These are phyloP conservation scores for Malassezia caprae DNA, from an alignment of 1,284 basidiomycete genomes.

Conservation along the genomic window DNA sequence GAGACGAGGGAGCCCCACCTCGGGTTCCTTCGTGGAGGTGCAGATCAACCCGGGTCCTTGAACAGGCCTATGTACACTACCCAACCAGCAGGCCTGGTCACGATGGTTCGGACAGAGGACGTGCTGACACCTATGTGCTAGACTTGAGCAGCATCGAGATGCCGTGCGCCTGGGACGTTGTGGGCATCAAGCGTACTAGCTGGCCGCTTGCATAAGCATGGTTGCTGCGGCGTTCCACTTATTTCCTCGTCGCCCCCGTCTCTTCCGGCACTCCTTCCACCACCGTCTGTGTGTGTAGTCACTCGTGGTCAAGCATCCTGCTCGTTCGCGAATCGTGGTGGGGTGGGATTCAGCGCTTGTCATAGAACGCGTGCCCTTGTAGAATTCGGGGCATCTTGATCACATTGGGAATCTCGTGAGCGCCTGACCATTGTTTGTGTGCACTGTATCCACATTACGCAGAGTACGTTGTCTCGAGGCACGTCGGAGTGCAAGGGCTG, in stretches of 20 bases:
- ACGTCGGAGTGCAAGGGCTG: not conserved
- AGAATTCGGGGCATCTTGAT: slow-evolving; percentile 1
- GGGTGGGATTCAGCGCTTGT: slow-evolving; percentile 3
- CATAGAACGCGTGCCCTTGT: slow-evolving; percentile 11
- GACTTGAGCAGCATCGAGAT: not conserved
- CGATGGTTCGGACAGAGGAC: not conserved
- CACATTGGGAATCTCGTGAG: not conserved
- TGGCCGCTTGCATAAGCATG: not conserved
- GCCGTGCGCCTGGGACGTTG: not conserved
- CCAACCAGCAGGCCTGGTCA: not conserved
- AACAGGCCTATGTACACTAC: not conserved
- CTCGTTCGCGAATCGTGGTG: not conserved
- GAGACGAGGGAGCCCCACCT: not conserved
- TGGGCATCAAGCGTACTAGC: not conserved
- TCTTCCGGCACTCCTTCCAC: not conserved
- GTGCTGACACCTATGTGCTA: not conserved
- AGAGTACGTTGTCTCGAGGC: not conserved
- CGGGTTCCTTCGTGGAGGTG: not conserved
- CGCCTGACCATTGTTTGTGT: not conserved
- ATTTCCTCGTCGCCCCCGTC: not conserved
- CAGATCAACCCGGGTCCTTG: not conserved
- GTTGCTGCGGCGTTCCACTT: not conserved
- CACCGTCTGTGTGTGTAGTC: not conserved
- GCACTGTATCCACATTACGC: not conserved
- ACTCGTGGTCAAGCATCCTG: not conserved